phyloP scores from a whole-genome alignment of 257 asterid species.

The Solanum chaucha region DNA sequence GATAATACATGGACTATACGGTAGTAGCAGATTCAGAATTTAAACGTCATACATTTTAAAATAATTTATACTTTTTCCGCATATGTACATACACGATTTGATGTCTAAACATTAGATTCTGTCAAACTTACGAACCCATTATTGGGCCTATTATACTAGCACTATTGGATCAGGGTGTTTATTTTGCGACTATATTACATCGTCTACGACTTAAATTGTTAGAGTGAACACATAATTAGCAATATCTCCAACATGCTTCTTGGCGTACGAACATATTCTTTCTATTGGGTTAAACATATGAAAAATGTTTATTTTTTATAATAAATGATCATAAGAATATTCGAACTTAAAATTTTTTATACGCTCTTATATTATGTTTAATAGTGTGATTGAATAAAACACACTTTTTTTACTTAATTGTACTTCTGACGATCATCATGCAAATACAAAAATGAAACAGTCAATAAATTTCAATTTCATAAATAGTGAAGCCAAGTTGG shows the following conservation, averaged over 20 bases:
- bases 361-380: too few relatives aligned
- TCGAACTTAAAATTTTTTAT: too few relatives aligned
- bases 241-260: neutral
- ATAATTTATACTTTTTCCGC: neutral
- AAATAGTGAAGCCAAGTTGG: neutral
- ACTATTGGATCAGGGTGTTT: neutral
- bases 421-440: neutral
- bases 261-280: neutral
- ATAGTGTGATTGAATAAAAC: too few relatives aligned
- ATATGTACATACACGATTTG: neutral
- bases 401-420: too few relatives aligned
- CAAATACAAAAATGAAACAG: neutral
- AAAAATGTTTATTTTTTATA: too few relatives aligned
- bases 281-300: too few relatives aligned
- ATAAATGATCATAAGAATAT: neutral
- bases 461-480: neutral
- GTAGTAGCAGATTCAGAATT: neutral
- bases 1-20: too few relatives aligned
- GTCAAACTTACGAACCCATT: neutral
- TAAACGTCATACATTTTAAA: neutral
- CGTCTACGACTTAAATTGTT: neutral
- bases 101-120: neutral
- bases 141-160: neutral
- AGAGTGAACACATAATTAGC: neutral
- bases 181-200: neutral